Evolutionary conservation across 2,329 filamentous ascomycete species (phyloP).

Genomic region (Trichoderma sp.): DNA sequence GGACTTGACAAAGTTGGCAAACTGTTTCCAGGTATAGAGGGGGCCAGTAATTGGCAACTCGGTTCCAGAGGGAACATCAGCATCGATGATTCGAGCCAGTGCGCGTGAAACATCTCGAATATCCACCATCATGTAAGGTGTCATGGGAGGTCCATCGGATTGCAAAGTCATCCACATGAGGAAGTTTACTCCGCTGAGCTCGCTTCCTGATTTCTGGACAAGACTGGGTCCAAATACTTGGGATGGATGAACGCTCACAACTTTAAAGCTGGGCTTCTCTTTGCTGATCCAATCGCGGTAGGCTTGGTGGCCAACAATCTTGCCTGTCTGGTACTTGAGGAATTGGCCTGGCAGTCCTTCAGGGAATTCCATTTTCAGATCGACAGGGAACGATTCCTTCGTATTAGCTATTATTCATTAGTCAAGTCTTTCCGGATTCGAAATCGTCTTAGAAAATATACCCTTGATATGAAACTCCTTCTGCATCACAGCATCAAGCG

Average conservation of each 20-base stretch:
- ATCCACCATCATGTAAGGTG: conserved; percentile 14
- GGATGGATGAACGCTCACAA: conserved; percentile 29
- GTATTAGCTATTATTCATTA: background rate
- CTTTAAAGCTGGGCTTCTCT: conserved; percentile 23
- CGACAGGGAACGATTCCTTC: background rate
- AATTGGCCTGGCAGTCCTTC: conserved; percentile 13
- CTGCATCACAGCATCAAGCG: conserved; percentile 12
- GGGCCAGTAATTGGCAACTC: conserved; percentile 8
- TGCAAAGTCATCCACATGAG: conserved; percentile 15
- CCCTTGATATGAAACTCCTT: conserved; percentile 20
- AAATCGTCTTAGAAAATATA: background rate
- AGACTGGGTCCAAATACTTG: conserved; percentile 31
- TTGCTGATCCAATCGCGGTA: conserved; percentile 29
- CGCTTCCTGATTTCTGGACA: conserved; percentile 21
- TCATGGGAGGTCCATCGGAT: conserved; percentile 7
- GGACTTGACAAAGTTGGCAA: background rate
- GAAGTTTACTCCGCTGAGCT: conserved; percentile 35
- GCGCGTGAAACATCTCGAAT: conserved; percentile 11
- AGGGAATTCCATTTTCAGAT: conserved; percentile 18
- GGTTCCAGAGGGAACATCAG: conserved; percentile 3
- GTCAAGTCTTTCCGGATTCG: background rate
- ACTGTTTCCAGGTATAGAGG: conserved; percentile 10
- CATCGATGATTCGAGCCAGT: background rate
- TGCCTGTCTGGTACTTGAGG: conserved; percentile 30
- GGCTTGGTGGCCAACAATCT: conserved; percentile 31